These are phyloP conservation scores for Dactylonectria macrodidyma DNA, from an alignment of 2,329 filamentous ascomycete genomes.

Conservation along the genomic window DNA sequence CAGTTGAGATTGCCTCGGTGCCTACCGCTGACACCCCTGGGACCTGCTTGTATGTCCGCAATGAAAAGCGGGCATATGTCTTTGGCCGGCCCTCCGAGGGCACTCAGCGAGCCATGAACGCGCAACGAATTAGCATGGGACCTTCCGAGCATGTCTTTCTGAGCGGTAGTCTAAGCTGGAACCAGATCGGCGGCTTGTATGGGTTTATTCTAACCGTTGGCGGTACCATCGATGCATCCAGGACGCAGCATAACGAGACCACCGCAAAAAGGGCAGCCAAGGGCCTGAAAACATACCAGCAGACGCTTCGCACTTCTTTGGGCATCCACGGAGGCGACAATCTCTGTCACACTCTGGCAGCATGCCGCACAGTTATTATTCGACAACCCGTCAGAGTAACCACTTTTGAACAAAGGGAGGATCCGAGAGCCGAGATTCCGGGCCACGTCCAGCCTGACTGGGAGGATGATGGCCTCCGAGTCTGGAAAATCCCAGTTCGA, in stretches of 20 bases:
- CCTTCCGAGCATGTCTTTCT: slow-evolving; percentile 86
- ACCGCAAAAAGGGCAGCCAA: slow-evolving; percentile 60
- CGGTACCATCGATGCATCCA: slow-evolving; percentile 70
- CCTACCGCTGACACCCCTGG: slow-evolving; percentile 92
- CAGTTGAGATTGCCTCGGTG: slow-evolving; percentile 82
- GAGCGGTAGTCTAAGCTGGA: slow-evolving; percentile 83
- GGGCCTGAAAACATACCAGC: slow-evolving; percentile 50
- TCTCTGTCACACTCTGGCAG: slow-evolving; percentile 84
- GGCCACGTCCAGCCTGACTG: slow-evolving; percentile 72
- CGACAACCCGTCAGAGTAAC: slow-evolving; percentile 84
- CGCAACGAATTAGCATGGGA: slow-evolving; percentile 75
- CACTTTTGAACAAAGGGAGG: slow-evolving; percentile 75
- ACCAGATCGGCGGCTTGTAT: slow-evolving; percentile 83
- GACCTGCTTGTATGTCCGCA: slow-evolving; percentile 82
- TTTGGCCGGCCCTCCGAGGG: slow-evolving; percentile 90
- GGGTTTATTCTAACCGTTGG: slow-evolving; percentile 90
- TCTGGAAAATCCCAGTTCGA: slow-evolving; percentile 82
- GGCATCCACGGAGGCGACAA: slow-evolving; percentile 87
- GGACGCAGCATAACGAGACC: slow-evolving; percentile 56
- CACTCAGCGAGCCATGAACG: slow-evolving; percentile 81
- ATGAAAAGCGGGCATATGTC: slow-evolving; percentile 86
- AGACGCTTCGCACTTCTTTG: slow-evolving; percentile 56
- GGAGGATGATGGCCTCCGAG: slow-evolving; percentile 81
- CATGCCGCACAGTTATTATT: slow-evolving; percentile 87
- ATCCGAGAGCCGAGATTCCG: slow-evolving; percentile 53